Conservation (phyloP, 106 monocot species). For the Allium sativum region DNA sequence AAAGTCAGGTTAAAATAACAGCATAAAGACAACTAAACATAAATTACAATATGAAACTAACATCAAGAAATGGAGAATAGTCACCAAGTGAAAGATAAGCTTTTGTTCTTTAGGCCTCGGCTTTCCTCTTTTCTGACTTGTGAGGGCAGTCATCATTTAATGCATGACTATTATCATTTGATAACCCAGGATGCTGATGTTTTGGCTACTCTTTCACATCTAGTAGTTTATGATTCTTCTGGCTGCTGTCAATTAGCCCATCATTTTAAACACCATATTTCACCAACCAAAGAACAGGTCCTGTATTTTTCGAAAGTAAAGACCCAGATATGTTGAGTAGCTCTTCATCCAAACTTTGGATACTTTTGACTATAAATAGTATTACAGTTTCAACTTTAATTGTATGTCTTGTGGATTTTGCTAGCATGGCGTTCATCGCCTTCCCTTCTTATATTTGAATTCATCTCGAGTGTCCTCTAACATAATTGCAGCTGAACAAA, state of each 20-base stretch:
- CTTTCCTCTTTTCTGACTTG: slow-evolving; percentile 11
- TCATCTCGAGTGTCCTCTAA: slow-evolving; percentile 57
- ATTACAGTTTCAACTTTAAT: slow-evolving; percentile 58
- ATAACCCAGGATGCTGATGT: slow-evolving; percentile 1
- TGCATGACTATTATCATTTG: background rate
- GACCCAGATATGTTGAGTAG: slow-evolving; percentile 66
- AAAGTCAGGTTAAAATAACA: too few relatives aligned
- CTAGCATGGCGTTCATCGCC: slow-evolving; percentile 28
- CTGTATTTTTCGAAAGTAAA: slow-evolving; percentile 35
- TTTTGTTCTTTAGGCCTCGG: slow-evolving; percentile 1
- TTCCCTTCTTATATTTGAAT: slow-evolving; percentile 50
- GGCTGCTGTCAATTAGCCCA: slow-evolving; percentile 4
- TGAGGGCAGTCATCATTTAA: background rate
- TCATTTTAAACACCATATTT: slow-evolving; percentile 5
- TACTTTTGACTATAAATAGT: slow-evolving; percentile 53
- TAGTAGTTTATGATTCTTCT: slow-evolving; percentile 3
- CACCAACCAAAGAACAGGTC: slow-evolving; percentile 52
- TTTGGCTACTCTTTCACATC: background rate
- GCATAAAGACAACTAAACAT: too few relatives aligned
- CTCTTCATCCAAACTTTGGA: slow-evolving; percentile 74
- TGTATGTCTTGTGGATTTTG: slow-evolving; percentile 34
- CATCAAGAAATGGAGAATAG: too few relatives aligned
- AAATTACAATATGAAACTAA: background rate
- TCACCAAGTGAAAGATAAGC: too few relatives aligned
- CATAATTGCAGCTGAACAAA: slow-evolving; percentile 61